Evolutionary conservation across 768 basidiomycete genomes (phyloP).

Genomic region (Mycena chlorophos): DNA sequence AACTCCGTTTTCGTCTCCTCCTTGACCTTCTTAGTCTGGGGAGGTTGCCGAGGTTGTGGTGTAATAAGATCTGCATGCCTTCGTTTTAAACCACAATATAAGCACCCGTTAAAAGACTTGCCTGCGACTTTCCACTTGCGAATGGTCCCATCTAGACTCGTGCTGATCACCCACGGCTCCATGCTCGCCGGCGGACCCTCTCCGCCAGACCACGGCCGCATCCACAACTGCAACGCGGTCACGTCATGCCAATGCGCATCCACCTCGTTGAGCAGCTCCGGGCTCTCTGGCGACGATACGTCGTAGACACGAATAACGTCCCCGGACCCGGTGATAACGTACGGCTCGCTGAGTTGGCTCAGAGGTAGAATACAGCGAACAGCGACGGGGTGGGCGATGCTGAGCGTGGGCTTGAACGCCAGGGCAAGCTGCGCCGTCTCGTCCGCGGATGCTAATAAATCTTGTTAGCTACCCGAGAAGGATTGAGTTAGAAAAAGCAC

Average conservation of each 20-base stretch:
- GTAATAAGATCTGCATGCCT: slow-evolving; percentile 41
- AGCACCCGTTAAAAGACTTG: slow-evolving; percentile 29
- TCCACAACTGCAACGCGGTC: slow-evolving; percentile 73
- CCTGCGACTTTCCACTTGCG: slow-evolving; percentile 81
- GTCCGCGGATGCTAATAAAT: slow-evolving; percentile 78
- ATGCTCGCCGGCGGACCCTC: slow-evolving; percentile 45
- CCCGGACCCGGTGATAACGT: slow-evolving; percentile 80
- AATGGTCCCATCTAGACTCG: slow-evolving; percentile 84
- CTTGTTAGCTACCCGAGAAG: background rate
- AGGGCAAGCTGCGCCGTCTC: slow-evolving; percentile 68
- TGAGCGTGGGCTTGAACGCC: slow-evolving; percentile 42
- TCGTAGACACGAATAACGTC: slow-evolving; percentile 84
- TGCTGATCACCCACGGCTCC: slow-evolving; percentile 82
- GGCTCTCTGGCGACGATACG: slow-evolving; percentile 63
- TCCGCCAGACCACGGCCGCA: slow-evolving; percentile 45
- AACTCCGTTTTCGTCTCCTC: slow-evolving; percentile 29
- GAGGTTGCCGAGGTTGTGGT: slow-evolving; percentile 27
- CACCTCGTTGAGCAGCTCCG: slow-evolving; percentile 67
- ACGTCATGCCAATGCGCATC: slow-evolving; percentile 94
- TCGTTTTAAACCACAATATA: background rate
- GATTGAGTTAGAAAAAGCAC: background rate
- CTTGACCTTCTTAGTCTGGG: slow-evolving; percentile 10
- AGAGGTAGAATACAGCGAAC: slow-evolving; percentile 77
- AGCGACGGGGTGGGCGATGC: slow-evolving; percentile 59
- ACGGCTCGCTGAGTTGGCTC: slow-evolving; percentile 66